phyloP scores from a whole-genome alignment of 805 yeast genomes.

The Ogataea corticis region DNA sequence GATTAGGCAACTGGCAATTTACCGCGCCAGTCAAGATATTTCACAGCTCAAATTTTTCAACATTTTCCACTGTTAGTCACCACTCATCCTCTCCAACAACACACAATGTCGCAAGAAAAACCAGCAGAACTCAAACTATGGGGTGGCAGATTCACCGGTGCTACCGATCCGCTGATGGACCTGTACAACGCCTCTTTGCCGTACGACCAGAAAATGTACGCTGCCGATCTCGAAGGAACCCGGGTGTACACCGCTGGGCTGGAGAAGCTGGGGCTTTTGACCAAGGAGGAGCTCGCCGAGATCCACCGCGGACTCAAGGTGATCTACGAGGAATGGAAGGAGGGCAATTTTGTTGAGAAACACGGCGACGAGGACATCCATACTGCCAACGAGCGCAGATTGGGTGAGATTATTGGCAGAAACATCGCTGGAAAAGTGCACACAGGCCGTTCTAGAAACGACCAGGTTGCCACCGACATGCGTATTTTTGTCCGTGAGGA shows the following conservation, averaged over 20 bases:
- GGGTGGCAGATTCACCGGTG: constrained; percentile 99
- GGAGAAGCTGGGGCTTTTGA: constrained; percentile 72
- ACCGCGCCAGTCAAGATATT: constrained; percentile 1
- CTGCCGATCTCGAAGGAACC: constrained; percentile 92
- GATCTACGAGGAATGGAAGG: constrained; percentile 82
- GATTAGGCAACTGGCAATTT: constrained; percentile 2
- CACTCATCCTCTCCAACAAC: no score
- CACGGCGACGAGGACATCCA: constrained; percentile 97
- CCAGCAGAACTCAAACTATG: constrained; percentile 78
- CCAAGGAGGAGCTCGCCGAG: constrained; percentile 67
- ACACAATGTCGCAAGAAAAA: constrained; percentile 29
- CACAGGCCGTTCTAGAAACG: constrained; percentile 98
- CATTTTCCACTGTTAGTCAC: background rate
- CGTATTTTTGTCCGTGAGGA: constrained; percentile 87
- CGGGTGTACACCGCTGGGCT: constrained; percentile 89
- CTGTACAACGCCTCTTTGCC: constrained; percentile 95
- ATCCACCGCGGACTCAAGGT: constrained; percentile 80
- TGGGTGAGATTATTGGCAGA: constrained; percentile 94
- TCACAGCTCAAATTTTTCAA: no score
- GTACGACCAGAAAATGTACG: constrained; percentile 92
- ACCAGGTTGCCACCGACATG: constrained; percentile 99
- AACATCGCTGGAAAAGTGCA: constrained; percentile 96
- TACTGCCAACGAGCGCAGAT: constrained; percentile 96
- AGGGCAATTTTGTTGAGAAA: constrained; percentile 64
- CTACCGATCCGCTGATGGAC: constrained; percentile 96